phyloP scores from a whole-genome alignment of 164 flowering plant genomes.

The Piper longum region DNA sequence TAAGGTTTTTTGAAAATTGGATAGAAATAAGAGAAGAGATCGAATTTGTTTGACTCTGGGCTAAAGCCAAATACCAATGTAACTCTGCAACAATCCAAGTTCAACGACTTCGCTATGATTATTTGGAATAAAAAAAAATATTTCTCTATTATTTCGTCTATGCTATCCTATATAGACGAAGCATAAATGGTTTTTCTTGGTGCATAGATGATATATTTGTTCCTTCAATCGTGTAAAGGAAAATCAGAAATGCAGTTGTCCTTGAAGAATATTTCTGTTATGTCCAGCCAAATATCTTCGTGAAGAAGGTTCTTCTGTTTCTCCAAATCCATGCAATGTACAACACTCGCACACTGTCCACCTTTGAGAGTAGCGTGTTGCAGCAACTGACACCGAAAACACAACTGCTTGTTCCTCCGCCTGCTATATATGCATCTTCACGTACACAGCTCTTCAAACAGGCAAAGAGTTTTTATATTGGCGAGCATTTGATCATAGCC shows the following conservation, averaged over 20 bases:
- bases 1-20: no score
- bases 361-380: background rate
- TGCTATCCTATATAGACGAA: no score
- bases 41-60: no score
- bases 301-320: background rate
- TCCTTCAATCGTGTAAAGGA: background rate
- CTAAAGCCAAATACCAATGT: no score
- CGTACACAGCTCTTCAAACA: background rate
- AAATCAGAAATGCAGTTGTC: background rate
- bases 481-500: background rate
- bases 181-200: no score
- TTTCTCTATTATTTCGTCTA: no score
- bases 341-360: background rate
- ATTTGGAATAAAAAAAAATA: no score
- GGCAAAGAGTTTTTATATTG: no score
- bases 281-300: background rate
- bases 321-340: background rate
- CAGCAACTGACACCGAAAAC: background rate
- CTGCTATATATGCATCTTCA: background rate
- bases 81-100: no score
- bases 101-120: no score
- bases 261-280: background rate
- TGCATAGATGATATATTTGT: no score
- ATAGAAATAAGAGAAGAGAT: no score
- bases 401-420: background rate